Evolutionary conservation across 345 rosid species (phyloP), one percentile per base, ranked within the genome.

Genomic region (Hypericum perforatum): DNA sequence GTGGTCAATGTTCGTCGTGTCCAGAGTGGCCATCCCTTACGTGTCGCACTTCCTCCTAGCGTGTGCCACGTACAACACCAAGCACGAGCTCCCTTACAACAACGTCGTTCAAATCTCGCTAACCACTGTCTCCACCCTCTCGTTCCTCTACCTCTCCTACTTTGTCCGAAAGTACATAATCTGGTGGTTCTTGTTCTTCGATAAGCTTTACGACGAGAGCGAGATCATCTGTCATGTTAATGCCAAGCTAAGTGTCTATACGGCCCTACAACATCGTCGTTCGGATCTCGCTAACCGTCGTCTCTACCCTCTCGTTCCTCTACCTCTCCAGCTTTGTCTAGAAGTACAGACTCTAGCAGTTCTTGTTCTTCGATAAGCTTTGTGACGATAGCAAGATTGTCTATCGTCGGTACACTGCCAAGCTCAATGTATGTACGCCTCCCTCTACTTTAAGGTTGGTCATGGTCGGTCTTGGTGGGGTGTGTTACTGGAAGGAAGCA

Each of bases 331-430:
- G 66, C 49, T 92, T 88, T 43, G 67, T 83, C 11, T 74, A 70
- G 66, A 77, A 67, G 63, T 88, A 64, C 49, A 96, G 96, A 22
- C 63, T 88, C 7, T 53, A 85, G 29, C 58, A 95, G 56, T 92
- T 92, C 64, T 70, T 92, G 57, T 92, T 92, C 77, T 74, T 92
- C 42, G 98, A 92, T 49, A 88, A 88, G 75, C 98, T 92, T 10
- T 81, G 83, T 52, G 80, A 81, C 60, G 98, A 85, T 60, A 87
- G 96, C 76, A 94, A 88, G 65, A 81, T 77, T 8, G 96, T 88
- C 0, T 61, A 96, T 0, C 48, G 46, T 0, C 76, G 84, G 9
- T 85, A 92, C 83, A 83, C 84, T 7, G 69, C 59, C 22, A 84
- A 79, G 70, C 96, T 92, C 78, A 74, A 85, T 72, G 98, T 92